A percentile compares a stretch with the other conserved stretches of the same genome.
Conservation (phyloP, 2,329 filamentous ascomycete genomes). For the Calonectria hawksworthii region DNA sequence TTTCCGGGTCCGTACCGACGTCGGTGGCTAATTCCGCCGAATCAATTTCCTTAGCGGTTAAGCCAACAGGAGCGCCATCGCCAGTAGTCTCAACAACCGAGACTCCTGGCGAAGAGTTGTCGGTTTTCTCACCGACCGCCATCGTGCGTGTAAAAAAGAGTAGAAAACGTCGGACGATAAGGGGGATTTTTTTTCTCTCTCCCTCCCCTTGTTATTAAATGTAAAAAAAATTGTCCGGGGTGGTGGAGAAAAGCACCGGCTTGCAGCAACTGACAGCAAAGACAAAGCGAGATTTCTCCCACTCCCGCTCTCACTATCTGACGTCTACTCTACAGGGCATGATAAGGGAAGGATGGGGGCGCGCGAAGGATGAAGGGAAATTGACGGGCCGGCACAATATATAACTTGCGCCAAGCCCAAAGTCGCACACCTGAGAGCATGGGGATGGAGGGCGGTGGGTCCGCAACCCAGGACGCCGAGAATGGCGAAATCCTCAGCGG, state of each 20-base stretch:
- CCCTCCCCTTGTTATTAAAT: not conserved
- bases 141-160: not conserved
- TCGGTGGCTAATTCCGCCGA: constrained; percentile 14
- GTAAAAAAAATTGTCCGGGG: not conserved
- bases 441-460: not conserved
- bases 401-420: constrained; percentile 13
- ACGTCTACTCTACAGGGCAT: not conserved
- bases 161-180: not conserved
- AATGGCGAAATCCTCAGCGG: constrained; percentile 2
- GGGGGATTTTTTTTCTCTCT: not conserved
- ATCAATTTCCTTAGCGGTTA: not conserved
- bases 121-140: constrained; percentile 20
- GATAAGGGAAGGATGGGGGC: not conserved
- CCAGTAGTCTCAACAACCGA: not conserved
- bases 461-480: constrained; percentile 2
- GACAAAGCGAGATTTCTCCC: not conserved
- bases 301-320: not conserved
- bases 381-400: constrained; percentile 7
- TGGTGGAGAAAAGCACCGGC: not conserved
- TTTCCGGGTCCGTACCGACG: constrained; percentile 24
- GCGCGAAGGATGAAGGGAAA: not conserved
- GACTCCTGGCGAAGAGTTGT: constrained; percentile 3
- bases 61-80: not conserved
- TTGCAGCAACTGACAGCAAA: not conserved
- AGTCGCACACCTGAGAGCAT: not conserved